Base-by-base conservation (phyloP, 306 rosid genomes). In the Notholithocarpus densiflorus region DNA sequence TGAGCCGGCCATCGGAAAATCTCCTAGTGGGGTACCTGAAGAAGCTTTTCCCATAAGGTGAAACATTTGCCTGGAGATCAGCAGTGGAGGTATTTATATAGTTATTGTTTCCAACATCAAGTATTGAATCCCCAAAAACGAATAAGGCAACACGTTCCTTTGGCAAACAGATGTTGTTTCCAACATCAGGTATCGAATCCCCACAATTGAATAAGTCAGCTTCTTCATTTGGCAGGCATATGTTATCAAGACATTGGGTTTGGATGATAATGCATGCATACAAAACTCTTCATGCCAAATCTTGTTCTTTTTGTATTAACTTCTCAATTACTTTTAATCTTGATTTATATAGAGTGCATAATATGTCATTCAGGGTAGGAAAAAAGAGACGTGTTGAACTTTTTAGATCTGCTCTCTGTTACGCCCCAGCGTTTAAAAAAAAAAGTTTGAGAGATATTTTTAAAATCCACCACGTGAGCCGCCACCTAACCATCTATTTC, bases 131-230 rank as follows among this genome's bases (percentile, higher is more conserved):
- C 10, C 91, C 89, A 24, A 85, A 80, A 5, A 88, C n/a, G 76
- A 80, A 88, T 5, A 85, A 71, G 57, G 89, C 82, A 62, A 31
- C 55, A 51, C 52, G 80, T 19, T 62, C 70, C 23, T 23, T 9
- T 14, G 62, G 80, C 15, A 13, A 24, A 26, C 65, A 12, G 40
- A 34, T 60, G 71, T 88, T 86, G 77, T 88, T 92, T 29, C 94
- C 97, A n/a, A 14, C 23, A 53, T 92, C 97, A 55, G 72, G 84
- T 2, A 82, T 1, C 1, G 91, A 92, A 73, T 92, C 94, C 26
- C 97, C 97, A 43, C 90, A 88, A 31, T 84, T 73, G 69, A 87
- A 85, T 53, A 88, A 23, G 4, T 92, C 68, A 1, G 23, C 81
- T 2, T 61, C 64, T 1, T 88, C 29, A 52, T 59, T 48, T 55